phyloP scores from a whole-genome alignment of 257 asterid species.

The Jacaranda copaia region DNA sequence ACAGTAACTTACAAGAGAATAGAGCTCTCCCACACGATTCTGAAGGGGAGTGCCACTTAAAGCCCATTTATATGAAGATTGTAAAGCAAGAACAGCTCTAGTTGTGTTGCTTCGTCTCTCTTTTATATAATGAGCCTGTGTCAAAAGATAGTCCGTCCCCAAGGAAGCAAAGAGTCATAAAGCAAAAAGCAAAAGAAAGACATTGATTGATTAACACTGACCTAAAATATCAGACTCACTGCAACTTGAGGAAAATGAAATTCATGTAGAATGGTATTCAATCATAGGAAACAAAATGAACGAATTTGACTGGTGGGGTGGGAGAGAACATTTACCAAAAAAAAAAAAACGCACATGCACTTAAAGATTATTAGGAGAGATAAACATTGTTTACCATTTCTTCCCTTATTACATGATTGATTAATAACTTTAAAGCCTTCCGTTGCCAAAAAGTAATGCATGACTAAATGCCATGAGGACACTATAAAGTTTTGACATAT shows the following conservation, averaged over 20 bases:
- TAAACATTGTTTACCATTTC: background rate
- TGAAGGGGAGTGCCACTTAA: conserved; percentile 99
- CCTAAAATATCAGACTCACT: background rate
- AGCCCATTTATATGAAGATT: conserved; percentile 91
- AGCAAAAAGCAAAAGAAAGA: conserved; percentile 13
- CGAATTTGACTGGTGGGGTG: conserved; percentile 9
- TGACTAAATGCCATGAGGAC: conserved; percentile 6
- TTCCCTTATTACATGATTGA: conserved; percentile 3
- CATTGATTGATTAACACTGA: background rate
- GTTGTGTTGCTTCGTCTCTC: conserved; percentile 86
- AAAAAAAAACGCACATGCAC: conserved; percentile 1
- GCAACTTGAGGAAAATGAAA: background rate
- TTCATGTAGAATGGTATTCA: background rate
- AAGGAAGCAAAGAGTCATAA: conserved; percentile 1
- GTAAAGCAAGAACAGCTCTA: conserved; percentile 80
- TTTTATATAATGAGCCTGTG: conserved; percentile 91
- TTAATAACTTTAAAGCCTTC: conserved; percentile 6
- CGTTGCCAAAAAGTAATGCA: conserved; percentile 5
- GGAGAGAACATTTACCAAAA: background rate
- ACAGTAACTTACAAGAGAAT: conserved; percentile 84
- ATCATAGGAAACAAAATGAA: conserved; percentile 2
- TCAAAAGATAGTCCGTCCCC: conserved; percentile 19
- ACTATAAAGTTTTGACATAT: background rate
- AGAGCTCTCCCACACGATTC: conserved; percentile 97
- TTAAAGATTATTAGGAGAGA: background rate